phyloP scores from a whole-genome alignment of 1,284 basidiomycete genomes.

The Fomes fomentarius region DNA sequence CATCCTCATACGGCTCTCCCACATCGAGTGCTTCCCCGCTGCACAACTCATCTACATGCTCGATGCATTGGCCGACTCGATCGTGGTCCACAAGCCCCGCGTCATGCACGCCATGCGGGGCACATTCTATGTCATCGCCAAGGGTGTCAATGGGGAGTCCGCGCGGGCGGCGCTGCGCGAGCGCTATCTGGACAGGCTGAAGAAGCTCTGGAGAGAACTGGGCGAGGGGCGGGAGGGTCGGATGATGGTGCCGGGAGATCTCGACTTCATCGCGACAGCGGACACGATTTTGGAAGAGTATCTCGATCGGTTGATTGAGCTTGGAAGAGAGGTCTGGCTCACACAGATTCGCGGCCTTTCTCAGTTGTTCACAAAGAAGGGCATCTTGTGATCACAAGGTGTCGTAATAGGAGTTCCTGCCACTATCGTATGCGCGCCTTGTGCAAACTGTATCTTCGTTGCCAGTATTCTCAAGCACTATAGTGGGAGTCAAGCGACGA shows the following conservation, averaged over 20 bases:
- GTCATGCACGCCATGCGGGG: constrained; percentile 19
- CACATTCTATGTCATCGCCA: constrained; percentile 37
- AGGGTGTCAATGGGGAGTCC: constrained; percentile 23
- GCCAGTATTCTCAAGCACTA: too few species aligned
- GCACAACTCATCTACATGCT: constrained; percentile 37
- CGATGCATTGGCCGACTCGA: constrained; percentile 31
- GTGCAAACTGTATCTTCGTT: too few species aligned
- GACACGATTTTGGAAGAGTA: constrained; percentile 15
- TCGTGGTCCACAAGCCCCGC: constrained; percentile 37
- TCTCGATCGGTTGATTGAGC: constrained; percentile 17
- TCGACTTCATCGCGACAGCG: constrained; percentile 17
- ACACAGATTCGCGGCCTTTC: constrained; percentile 16
- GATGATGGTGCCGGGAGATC: constrained; percentile 6
- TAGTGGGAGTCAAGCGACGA: too few species aligned
- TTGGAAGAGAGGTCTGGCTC: constrained; percentile 17
- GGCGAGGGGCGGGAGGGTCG: constrained; percentile 10
- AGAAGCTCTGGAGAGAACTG: constrained; percentile 20
- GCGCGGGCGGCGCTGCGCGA: not conserved
- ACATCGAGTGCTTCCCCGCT: constrained; percentile 33
- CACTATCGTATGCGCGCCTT: too few species aligned
- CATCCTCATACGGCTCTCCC: constrained; percentile 37
- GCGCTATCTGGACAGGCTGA: constrained; percentile 11
- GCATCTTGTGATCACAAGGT: constrained; percentile 4
- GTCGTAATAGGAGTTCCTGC: too few species aligned
- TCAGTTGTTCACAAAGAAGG: constrained; percentile 13